Conservation (phyloP, 192 early-diverging fungal genomes). For the Fimicolochytrium jonesii region DNA sequence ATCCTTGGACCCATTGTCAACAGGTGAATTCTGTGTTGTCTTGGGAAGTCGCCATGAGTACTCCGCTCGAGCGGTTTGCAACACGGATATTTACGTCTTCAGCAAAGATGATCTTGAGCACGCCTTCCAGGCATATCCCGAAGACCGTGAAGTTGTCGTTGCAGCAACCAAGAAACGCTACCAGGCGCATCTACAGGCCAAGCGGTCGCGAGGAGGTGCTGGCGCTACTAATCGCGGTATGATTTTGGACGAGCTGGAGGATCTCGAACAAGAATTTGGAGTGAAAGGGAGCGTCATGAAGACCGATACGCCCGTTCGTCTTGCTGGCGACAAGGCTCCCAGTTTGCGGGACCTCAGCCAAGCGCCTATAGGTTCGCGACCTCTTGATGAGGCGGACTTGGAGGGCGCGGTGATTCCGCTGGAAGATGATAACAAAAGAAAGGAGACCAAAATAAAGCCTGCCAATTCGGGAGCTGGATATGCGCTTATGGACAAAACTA, state of each 20-base stretch:
- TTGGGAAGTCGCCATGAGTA: conserved; percentile 47
- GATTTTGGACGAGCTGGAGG: neutral
- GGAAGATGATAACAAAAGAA: neutral
- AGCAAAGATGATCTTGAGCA: conserved; percentile 37
- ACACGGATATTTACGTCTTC: conserved; percentile 51
- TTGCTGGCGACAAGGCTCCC: conserved; percentile 2
- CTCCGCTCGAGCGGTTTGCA: conserved; percentile 45
- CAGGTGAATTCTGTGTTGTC: conserved; percentile 48
- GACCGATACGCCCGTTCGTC: conserved; percentile 10
- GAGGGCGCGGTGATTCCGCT: neutral
- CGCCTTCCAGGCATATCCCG: conserved; percentile 43
- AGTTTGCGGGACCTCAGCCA: conserved; percentile 5
- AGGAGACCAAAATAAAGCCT: conserved; percentile 1
- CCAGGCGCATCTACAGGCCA: conserved; percentile 16
- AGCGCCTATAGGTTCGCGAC: too few relatives aligned
- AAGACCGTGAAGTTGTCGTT: conserved; percentile 32
- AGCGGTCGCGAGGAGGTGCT: conserved; percentile 14
- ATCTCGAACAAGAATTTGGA: conserved; percentile 6
- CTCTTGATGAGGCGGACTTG: too few relatives aligned
- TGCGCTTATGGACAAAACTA: conserved; percentile 17
- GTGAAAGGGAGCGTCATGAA: conserved; percentile 16
- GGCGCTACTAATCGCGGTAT: neutral
- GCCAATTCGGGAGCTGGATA: conserved; percentile 11
- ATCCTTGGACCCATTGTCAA: neutral
- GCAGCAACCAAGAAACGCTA: conserved; percentile 31